Percentiles rank a stretch among this genome's conserved stretches.
These are phyloP conservation scores for Daldinia childiae DNA, from an alignment of 495 filamentous ascomycete genomes.

Conservation along the genomic window DNA sequence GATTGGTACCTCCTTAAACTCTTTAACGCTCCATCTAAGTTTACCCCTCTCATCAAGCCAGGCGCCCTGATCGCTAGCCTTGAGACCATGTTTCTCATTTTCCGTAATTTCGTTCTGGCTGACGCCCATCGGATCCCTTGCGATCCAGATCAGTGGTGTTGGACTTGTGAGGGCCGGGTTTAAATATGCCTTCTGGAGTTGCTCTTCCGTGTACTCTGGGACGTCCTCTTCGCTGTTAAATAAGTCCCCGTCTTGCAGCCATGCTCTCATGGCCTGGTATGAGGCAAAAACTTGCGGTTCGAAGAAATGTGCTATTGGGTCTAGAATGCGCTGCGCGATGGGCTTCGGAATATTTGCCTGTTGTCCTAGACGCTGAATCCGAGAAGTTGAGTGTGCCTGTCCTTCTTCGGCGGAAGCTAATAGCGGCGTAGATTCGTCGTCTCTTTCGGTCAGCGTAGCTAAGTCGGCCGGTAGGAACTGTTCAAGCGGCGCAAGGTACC, in stretches of 20 bases:
- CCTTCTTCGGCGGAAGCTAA: constrained; percentile 50
- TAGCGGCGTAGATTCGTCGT: constrained; percentile 54
- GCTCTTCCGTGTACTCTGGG: constrained; percentile 62
- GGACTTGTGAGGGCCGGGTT: constrained; percentile 71
- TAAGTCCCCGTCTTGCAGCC: constrained; percentile 49
- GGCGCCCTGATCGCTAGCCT: constrained; percentile 69
- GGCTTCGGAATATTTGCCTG: constrained; percentile 25
- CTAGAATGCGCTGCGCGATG: constrained; percentile 40
- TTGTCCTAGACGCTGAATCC: constrained; percentile 24
- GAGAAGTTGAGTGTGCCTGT: constrained; percentile 21
- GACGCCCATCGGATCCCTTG: constrained; percentile 71
- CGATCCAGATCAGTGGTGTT: constrained; percentile 74
- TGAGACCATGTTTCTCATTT: constrained; percentile 40
- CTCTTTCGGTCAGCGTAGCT: constrained; percentile 63
- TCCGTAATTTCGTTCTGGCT: constrained; percentile 65
- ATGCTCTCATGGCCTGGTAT: constrained; percentile 39
- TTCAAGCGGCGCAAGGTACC: constrained; percentile 41
- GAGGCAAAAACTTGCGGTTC: constrained; percentile 39
- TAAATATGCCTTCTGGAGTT: constrained; percentile 67
- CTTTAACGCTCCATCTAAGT: constrained; percentile 57
- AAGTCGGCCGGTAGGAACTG: constrained; percentile 49
- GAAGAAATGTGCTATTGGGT: constrained; percentile 39
- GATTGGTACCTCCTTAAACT: constrained; percentile 69
- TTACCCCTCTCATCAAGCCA: constrained; percentile 70
- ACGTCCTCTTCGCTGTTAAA: constrained; percentile 63